phyloP scores from a whole-genome alignment of 768 basidiomycete genomes.

The Galerina marginata region DNA sequence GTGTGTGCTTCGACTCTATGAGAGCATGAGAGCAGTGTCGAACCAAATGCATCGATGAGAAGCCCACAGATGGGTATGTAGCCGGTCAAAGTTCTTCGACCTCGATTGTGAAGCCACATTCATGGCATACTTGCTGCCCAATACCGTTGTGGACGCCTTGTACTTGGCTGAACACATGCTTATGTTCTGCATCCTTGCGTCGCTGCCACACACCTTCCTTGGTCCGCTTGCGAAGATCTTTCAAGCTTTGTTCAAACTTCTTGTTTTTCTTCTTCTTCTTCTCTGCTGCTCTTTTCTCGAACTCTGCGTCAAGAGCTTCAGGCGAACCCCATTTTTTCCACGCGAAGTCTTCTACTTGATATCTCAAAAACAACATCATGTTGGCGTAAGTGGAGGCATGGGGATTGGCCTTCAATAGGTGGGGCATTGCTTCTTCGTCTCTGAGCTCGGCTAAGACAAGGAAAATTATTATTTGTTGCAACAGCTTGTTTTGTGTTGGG shows the following conservation, averaged over 20 bases:
- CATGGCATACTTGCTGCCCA: slow-evolving; percentile 78
- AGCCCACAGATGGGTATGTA: too few species aligned
- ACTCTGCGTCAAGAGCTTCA: slow-evolving; percentile 90
- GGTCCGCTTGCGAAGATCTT: slow-evolving; percentile 83
- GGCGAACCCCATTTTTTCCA: slow-evolving; percentile 98
- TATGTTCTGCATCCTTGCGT: slow-evolving; percentile 86
- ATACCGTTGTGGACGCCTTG: slow-evolving; percentile 58
- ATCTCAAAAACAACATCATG: slow-evolving; percentile 98
- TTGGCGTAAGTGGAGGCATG: slow-evolving; percentile 96
- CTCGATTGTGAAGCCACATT: slow-evolving; percentile 91
- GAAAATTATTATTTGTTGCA: not conserved
- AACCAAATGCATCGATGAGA: too few species aligned
- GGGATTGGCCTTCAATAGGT: slow-evolving; percentile 92
- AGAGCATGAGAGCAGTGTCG: too few species aligned
- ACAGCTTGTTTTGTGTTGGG: not conserved
- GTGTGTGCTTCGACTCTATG: too few species aligned
- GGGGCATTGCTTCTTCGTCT: slow-evolving; percentile 91
- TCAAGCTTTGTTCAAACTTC: slow-evolving; percentile 92
- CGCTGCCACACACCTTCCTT: slow-evolving; percentile 91
- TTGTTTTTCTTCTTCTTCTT: slow-evolving; percentile 91
- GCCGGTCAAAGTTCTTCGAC: slow-evolving; percentile 73
- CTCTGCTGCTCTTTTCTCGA: slow-evolving; percentile 73
- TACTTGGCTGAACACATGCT: slow-evolving; percentile 76
- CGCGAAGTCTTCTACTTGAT: slow-evolving; percentile 94
- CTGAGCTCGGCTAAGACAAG: slow-evolving; percentile 79